Evolutionary conservation across 345 rosid genomes (phyloP).

Genomic region (Syzygium grande): DNA sequence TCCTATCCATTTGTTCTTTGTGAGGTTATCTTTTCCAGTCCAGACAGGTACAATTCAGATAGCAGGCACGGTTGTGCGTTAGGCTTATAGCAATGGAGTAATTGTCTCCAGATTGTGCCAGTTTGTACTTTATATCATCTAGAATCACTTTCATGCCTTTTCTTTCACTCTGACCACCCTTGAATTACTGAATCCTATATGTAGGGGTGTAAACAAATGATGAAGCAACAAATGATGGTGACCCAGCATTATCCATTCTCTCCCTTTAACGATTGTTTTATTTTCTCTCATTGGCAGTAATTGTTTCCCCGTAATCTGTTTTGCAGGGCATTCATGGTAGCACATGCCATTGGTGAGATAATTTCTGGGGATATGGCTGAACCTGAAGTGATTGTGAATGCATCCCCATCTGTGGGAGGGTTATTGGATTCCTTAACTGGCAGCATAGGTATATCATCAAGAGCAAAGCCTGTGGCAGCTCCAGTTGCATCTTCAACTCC

Average conservation of each 20-base stretch:
- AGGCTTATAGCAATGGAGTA: background rate
- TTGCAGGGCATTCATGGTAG: conserved; percentile 84
- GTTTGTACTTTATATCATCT: background rate
- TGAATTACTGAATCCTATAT: background rate
- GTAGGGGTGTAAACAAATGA: too few species aligned
- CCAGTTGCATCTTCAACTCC: conserved; percentile 66
- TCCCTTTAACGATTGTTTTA: background rate
- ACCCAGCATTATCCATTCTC: background rate
- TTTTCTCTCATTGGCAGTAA: background rate
- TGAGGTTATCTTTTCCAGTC: background rate
- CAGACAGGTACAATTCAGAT: background rate
- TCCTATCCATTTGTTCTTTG: background rate
- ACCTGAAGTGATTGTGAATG: conserved; percentile 75
- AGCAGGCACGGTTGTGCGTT: background rate
- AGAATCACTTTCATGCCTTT: background rate
- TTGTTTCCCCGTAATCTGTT: conserved; percentile 1
- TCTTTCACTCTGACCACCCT: background rate
- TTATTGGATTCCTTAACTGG: conserved; percentile 92
- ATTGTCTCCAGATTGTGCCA: background rate
- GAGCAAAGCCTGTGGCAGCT: conserved; percentile 74
- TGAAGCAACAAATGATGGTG: background rate
- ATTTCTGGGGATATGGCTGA: conserved; percentile 71
- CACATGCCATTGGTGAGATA: conserved; percentile 76
- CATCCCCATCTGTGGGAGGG: conserved; percentile 85
- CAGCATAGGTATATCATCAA: conserved; percentile 82